A percentile compares a stretch with the other conserved stretches of the same genome.
Evolutionary conservation across 768 basidiomycete species (phyloP).

Genomic region (Lactarius hengduanensis): DNA sequence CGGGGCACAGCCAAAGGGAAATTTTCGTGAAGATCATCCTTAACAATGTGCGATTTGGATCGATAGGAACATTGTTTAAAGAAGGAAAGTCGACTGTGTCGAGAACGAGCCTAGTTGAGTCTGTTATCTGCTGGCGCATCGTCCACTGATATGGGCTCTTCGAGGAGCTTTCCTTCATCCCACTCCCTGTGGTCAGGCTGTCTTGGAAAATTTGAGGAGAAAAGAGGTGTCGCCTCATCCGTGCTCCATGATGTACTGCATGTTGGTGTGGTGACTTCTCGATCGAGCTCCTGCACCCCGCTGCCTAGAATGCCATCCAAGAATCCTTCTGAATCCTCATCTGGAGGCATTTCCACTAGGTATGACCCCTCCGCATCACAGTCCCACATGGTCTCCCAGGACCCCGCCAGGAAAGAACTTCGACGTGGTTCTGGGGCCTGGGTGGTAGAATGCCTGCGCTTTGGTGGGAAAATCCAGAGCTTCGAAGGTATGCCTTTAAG

Average conservation of each 20-base stretch:
- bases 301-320: not conserved
- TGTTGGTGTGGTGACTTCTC: constrained; percentile 5
- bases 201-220: constrained; percentile 18
- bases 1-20: too few species aligned
- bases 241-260: not conserved
- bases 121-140: not conserved
- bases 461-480: constrained; percentile 11
- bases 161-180: not conserved
- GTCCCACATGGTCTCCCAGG: constrained; percentile 20
- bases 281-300: not conserved
- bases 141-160: not conserved
- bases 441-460: constrained; percentile 4
- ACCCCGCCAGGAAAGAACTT: not conserved
- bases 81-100: not conserved
- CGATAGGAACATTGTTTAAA: not conserved
- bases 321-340: not conserved
- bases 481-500: constrained; percentile 8
- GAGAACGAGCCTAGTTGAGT: not conserved
- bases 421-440: constrained; percentile 16
- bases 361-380: constrained; percentile 1
- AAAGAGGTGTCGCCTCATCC: constrained; percentile 9
- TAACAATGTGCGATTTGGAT: not conserved
- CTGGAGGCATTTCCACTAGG: not conserved
- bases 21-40: not conserved
- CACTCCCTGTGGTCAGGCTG: not conserved